Evolutionary conservation across 2,329 filamentous ascomycete species (phyloP).

Genomic region (Hypoxylon sp.): DNA sequence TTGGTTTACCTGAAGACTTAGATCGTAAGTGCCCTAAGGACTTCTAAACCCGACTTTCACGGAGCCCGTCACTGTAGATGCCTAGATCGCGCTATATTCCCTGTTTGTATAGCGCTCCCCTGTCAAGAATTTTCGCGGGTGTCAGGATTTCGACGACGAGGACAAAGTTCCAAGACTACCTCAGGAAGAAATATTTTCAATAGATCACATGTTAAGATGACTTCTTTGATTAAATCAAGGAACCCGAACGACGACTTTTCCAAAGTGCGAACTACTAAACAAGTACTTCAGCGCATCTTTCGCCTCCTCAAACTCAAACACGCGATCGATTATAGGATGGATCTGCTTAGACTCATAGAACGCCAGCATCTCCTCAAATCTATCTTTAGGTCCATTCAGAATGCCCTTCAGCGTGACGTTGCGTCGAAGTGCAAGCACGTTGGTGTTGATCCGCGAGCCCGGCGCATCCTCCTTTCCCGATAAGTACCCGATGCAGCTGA

Average conservation of each 20-base stretch:
- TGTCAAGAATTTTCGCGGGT: too few species aligned
- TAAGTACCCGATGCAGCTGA: conserved; percentile 62
- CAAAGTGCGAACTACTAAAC: conserved; percentile 68
- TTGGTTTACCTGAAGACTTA: too few species aligned
- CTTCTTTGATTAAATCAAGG: neutral
- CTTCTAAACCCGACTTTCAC: too few species aligned
- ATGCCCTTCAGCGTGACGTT: conserved; percentile 63
- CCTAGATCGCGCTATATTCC: too few species aligned
- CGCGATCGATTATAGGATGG: conserved; percentile 63
- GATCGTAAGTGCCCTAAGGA: too few species aligned
- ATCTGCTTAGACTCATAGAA: conserved; percentile 63
- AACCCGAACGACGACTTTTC: conserved; percentile 68
- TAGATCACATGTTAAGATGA: too few species aligned
- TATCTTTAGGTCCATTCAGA: conserved; percentile 70
- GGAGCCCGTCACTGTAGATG: too few species aligned
- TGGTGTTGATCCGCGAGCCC: conserved; percentile 68
- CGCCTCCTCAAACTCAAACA: conserved; percentile 63
- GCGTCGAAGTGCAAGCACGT: conserved; percentile 60
- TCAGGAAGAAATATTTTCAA: too few species aligned
- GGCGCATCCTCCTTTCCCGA: conserved; percentile 58
- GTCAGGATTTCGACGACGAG: too few species aligned
- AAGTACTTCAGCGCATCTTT: conserved; percentile 66
- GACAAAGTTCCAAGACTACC: too few species aligned
- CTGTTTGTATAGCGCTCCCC: too few species aligned
- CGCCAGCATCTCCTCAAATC: conserved; percentile 68